phyloP scores from a whole-genome alignment of 2,329 filamentous ascomycete genomes.

The Endothia cerciana region DNA sequence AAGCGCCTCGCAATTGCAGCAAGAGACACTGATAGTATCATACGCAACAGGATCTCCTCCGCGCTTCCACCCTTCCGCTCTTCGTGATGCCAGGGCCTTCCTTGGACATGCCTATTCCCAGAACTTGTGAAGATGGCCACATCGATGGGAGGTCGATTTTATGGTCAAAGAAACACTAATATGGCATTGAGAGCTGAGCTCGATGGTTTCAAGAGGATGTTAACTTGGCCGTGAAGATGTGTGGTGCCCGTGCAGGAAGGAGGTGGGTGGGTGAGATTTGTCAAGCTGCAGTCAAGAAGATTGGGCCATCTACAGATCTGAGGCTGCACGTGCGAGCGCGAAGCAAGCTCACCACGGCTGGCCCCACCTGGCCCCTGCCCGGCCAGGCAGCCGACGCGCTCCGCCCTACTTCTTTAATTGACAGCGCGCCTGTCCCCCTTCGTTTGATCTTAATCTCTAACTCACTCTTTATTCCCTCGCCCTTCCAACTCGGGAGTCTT shows the following conservation, averaged over 20 bases:
- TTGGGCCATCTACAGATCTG: background rate
- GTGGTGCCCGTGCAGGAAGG: background rate
- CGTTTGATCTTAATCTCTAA: background rate
- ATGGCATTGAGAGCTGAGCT: too few relatives aligned
- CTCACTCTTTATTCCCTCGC: background rate
- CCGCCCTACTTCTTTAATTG: conserved; percentile 9
- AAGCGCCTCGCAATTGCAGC: background rate
- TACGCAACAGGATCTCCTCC: too few relatives aligned
- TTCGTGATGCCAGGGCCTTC: too few relatives aligned
- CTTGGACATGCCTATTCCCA: too few relatives aligned
- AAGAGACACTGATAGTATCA: background rate
- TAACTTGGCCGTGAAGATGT: too few relatives aligned
- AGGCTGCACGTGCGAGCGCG: conserved; percentile 18
- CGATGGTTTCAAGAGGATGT: too few relatives aligned
- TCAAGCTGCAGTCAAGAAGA: too few relatives aligned
- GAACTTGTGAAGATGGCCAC: too few relatives aligned
- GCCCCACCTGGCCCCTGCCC: background rate
- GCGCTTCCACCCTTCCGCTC: too few relatives aligned
- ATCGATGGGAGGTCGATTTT: too few relatives aligned
- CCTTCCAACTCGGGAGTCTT: background rate
- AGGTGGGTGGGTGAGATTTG: too few relatives aligned
- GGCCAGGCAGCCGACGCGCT: conserved; percentile 18
- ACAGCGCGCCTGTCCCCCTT: conserved; percentile 10
- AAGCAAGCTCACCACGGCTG: background rate
- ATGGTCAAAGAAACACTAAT: too few relatives aligned